phyloP scores from a whole-genome alignment of 345 rosid genomes.

The Orychophragmus violaceus region DNA sequence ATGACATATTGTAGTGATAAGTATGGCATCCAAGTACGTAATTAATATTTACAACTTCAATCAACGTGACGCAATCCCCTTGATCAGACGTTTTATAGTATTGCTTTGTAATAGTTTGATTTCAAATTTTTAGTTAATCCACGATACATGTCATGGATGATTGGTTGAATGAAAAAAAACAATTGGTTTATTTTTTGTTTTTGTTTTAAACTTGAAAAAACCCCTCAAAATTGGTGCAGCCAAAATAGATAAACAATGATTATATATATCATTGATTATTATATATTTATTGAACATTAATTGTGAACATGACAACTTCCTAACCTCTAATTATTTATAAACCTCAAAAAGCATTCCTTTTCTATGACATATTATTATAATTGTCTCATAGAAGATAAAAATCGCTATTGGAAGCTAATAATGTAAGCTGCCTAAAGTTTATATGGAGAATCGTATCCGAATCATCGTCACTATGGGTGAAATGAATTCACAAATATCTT shows the following conservation, averaged over 20 bases:
- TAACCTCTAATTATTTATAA: not conserved
- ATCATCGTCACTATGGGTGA: no score
- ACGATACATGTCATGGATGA: not conserved
- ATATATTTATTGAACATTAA: not conserved
- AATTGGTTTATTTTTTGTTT: no score
- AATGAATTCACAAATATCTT: no score
- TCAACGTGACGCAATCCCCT: not conserved
- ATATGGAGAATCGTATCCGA: no score
- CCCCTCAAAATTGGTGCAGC: not conserved
- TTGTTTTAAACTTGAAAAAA: no score
- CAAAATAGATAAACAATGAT: not conserved
- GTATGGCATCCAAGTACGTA: not conserved
- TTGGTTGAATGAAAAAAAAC: not conserved
- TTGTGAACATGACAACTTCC: conserved; percentile 14
- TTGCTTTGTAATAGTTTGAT: not conserved
- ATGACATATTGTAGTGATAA: not conserved
- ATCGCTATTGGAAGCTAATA: no score
- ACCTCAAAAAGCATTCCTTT: not conserved
- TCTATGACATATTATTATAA: not conserved
- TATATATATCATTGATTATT: not conserved
- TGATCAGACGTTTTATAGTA: not conserved
- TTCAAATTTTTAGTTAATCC: not conserved
- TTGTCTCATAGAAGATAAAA: not conserved
- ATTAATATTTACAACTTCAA: not conserved
- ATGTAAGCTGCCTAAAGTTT: no score